These are phyloP conservation scores for Periconia digitata DNA, from an alignment of 2,329 filamentous ascomycete genomes.

Conservation along the genomic window DNA sequence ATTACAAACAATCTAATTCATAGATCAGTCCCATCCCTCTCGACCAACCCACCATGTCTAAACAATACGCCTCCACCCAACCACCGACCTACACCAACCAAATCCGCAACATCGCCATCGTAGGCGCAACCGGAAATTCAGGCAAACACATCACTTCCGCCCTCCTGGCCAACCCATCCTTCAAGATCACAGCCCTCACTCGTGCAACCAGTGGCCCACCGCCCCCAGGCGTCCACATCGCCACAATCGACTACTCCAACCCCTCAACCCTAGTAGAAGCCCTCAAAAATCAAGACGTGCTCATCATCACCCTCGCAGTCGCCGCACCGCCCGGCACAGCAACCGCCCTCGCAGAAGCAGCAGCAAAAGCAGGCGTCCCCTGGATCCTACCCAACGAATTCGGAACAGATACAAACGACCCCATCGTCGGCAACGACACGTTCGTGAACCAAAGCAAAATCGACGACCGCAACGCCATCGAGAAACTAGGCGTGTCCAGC, in stretches of 20 bases:
- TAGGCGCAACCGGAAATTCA: constrained; percentile 37
- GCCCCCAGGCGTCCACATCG: constrained; percentile 43
- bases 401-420: constrained; percentile 26
- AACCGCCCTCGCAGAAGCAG: constrained; percentile 35
- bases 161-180: constrained; percentile 30
- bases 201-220: constrained; percentile 46
- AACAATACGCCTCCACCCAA: constrained; percentile 1
- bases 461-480: constrained; percentile 6
- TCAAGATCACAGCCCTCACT: constrained; percentile 44
- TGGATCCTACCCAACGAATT: constrained; percentile 47
- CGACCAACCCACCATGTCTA: neutral
- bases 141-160: constrained; percentile 37
- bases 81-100: constrained; percentile 6
- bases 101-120: constrained; percentile 39
- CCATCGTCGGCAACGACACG: constrained; percentile 3
- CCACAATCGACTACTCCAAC: constrained; percentile 45
- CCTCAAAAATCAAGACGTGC: constrained; percentile 40
- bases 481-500: constrained; percentile 22
- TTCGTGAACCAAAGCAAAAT: constrained; percentile 1
- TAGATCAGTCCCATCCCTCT: neutral
- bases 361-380: constrained; percentile 40
- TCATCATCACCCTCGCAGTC: constrained; percentile 44
- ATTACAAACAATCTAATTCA: too few species aligned
- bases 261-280: constrained; percentile 31
- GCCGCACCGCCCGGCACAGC: constrained; percentile 29